Conservation (phyloP, 2,329 filamentous ascomycete genomes). For the Ceratocystis ficicola region DNA sequence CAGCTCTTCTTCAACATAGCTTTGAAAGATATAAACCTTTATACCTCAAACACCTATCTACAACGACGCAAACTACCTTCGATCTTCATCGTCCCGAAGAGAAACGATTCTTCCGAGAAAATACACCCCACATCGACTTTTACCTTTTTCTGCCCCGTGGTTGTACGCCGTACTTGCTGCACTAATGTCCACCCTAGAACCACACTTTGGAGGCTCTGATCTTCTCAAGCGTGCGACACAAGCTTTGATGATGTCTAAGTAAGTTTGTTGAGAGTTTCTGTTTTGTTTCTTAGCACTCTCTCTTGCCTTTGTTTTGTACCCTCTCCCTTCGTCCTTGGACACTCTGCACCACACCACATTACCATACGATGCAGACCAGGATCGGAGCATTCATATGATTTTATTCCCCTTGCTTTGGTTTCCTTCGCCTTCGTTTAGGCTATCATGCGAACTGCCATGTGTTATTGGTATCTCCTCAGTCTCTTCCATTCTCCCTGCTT, state of each 20-base stretch:
- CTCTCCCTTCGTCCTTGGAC: no score
- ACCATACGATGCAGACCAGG: no score
- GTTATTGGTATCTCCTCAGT: not conserved
- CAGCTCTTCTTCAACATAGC: no score
- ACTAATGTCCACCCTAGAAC: conserved; percentile 15
- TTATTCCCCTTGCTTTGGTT: not conserved
- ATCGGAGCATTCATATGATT: no score
- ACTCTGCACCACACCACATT: no score
- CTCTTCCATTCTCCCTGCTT: no score
- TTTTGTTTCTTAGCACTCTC: conserved; percentile 25
- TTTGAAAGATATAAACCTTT: no score
- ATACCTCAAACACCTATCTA: no score
- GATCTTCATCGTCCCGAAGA: no score
- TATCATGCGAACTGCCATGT: not conserved
- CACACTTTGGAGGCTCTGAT: conserved; percentile 39
- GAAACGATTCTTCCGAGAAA: not conserved
- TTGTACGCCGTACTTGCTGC: conserved; percentile 6
- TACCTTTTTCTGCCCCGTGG: not conserved
- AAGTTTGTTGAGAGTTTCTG: conserved; percentile 29
- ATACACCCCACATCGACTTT: not conserved
- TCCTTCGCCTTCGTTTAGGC: conserved; percentile 13
- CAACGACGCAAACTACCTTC: no score
- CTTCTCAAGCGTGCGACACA: conserved; percentile 49
- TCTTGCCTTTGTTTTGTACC: conserved; percentile 13
- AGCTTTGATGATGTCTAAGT: conserved; percentile 52